Percentiles rank a stretch among this genome's conserved stretches.
phyloP scores from a whole-genome alignment of 1,139 yeast genomes.

The Candida sp. region DNA sequence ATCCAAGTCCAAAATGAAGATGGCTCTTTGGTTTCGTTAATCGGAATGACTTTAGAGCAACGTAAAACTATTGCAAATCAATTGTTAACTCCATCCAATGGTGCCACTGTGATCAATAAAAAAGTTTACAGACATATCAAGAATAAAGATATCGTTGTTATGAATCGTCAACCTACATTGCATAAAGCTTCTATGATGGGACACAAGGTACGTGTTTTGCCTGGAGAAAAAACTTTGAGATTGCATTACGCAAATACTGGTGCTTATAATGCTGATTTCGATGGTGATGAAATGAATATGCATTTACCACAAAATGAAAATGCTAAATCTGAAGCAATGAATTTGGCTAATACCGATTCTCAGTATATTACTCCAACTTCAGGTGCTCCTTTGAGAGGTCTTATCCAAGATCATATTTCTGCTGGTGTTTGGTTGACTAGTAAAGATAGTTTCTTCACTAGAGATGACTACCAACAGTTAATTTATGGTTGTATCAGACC shows the following conservation, averaged over 20 bases:
- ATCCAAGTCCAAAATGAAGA: conserved; percentile 94
- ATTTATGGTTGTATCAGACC: conserved; percentile 94
- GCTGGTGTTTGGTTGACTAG: conserved; percentile 99
- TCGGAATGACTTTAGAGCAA: conserved; percentile 90
- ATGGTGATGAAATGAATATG: conserved; percentile 99
- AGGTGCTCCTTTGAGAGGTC: conserved; percentile 97
- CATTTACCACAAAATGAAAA: conserved; percentile 99
- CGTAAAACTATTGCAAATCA: conserved; percentile 97
- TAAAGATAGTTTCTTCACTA: conserved; percentile 86
- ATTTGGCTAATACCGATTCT: conserved; percentile 94
- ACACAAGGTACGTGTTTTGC: conserved; percentile 93
- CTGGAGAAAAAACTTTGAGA: conserved; percentile 95
- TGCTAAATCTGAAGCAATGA: conserved; percentile 94
- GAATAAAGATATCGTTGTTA: conserved; percentile 91
- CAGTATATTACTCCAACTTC: conserved; percentile 98
- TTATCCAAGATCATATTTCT: conserved; percentile 97
- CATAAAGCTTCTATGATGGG: conserved; percentile 99
- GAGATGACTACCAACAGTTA: conserved; percentile 91
- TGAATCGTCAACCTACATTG: conserved; percentile 99
- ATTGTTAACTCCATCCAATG: conserved; percentile 76
- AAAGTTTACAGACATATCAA: conserved; percentile 93
- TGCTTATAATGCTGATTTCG: conserved; percentile 98
- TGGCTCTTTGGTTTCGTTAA: conserved; percentile 79
- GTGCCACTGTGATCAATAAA: conserved; percentile 66
- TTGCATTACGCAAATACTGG: conserved; percentile 99